These are phyloP conservation scores for Debaryomyces prosopidis DNA, from an alignment of 805 yeast genomes.

Conservation along the genomic window DNA sequence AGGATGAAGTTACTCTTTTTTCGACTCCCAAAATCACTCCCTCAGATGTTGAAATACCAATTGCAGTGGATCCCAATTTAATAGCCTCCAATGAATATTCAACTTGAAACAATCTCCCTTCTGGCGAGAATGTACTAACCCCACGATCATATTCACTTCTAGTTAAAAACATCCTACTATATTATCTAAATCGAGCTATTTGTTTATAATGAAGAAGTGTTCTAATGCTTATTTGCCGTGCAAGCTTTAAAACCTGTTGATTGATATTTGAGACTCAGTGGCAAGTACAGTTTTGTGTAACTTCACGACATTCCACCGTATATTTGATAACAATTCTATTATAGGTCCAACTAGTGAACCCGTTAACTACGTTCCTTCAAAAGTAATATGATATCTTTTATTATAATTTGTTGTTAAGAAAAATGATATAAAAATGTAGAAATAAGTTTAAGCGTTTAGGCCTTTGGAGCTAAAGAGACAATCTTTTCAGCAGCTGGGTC, in stretches of 20 bases:
- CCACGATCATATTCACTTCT: constrained; percentile 99
- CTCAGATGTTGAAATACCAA: constrained; percentile 92
- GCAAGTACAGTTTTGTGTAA: constrained; percentile 5
- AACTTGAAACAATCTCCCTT: constrained; percentile 96
- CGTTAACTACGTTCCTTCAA: too few relatives aligned
- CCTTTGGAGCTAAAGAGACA: constrained; percentile 61
- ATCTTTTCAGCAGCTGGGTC: constrained; percentile 98
- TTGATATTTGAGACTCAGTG: constrained; percentile 2
- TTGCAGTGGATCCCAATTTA: constrained; percentile 96
- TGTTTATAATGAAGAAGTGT: background rate
- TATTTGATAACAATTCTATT: too few relatives aligned
- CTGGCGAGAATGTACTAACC: constrained; percentile 97
- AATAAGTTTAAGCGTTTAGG: constrained; percentile 5
- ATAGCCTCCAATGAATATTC: constrained; percentile 98
- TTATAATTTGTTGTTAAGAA: constrained; percentile 3
- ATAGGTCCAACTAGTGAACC: too few relatives aligned
- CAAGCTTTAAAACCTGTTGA: background rate
- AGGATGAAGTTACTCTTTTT: constrained; percentile 90
- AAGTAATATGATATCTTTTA: background rate
- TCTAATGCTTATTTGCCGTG: background rate
- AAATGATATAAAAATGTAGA: background rate
- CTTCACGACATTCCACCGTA: background rate
- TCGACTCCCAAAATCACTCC: constrained; percentile 97
- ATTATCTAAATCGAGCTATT: background rate
- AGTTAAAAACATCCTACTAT: constrained; percentile 79